Evolutionary conservation across 2,329 filamentous ascomycete species (phyloP), one percentile per base, ranked within the genome.

Genomic region (Penicillium palitans): DNA sequence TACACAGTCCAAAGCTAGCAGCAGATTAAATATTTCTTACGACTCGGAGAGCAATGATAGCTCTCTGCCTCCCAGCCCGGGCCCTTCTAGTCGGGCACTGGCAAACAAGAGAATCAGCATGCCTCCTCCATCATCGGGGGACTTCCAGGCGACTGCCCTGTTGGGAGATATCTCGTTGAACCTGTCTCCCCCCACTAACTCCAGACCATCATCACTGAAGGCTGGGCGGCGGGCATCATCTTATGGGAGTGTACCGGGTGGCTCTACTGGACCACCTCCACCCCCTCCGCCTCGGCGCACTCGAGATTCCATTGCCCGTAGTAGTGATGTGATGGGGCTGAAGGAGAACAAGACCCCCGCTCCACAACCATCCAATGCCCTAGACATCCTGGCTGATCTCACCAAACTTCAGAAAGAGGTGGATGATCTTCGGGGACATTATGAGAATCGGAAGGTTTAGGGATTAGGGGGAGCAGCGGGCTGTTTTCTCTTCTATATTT

Each of bases 321-420:
- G 72, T 50, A 71, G 68, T 55, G 70, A 73, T 40, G 60, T 57
- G 48, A 52, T 63, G 24, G 53, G 57, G 6, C 60, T 68, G 25
- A 67, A 67, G 40, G 49, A 68, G 53, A 56, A 70, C 51, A 31
- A 52, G 31, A 59, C 60, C 41, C 60, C 70, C 33, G 58, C 70
- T 31, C 66, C 65, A 70, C 79, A 69, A 70, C 78, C 57, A 63
- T 77, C 76, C 10, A 74, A 76, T 52, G 75, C 78, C 1, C 73
- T 74, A 42, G 84, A 90, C 68, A 90, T 93, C 59, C 74, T 93
- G 64, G 88, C 88, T 1, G 89, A 93, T 70, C 74, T 93, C 55
- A 83, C 85, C 47, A 86, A 86, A 24, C 74, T 93, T 61, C 89
- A 91, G 74, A 83, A 83, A 69, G 90, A 93, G 69, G 89, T 93